phyloP scores from a whole-genome alignment of 2,329 filamentous ascomycete species.

The Microthyrium microscopicum region DNA sequence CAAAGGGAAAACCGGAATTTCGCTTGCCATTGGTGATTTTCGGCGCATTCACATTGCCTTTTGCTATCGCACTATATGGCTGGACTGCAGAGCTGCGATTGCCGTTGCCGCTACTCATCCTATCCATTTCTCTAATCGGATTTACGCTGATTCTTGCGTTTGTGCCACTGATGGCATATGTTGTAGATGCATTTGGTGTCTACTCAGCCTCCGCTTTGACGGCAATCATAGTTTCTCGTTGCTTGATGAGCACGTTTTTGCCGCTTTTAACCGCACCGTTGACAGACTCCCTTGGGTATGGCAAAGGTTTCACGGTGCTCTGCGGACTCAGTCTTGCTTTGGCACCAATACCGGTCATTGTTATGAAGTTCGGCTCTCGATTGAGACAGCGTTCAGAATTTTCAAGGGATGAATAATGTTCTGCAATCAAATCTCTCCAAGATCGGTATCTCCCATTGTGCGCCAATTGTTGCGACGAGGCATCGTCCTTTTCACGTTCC shows the following conservation, averaged over 20 bases:
- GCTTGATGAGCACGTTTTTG: conserved; percentile 39
- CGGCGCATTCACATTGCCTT: conserved; percentile 29
- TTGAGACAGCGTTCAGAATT: conserved; percentile 38
- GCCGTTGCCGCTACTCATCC: conserved; percentile 27
- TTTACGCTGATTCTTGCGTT: conserved; percentile 28
- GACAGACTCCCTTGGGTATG: conserved; percentile 32
- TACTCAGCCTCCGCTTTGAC: conserved; percentile 43
- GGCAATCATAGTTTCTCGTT: conserved; percentile 37
- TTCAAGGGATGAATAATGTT: conserved; percentile 18
- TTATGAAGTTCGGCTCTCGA: conserved; percentile 33
- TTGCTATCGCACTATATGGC: conserved; percentile 31
- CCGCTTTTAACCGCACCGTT: conserved; percentile 35
- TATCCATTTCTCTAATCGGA: conserved; percentile 30
- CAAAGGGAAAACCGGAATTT: conserved; percentile 34
- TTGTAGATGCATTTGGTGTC: conserved; percentile 39
- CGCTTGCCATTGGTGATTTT: conserved; percentile 36
- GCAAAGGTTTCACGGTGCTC: conserved; percentile 33
- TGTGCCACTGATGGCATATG: conserved; percentile 37
- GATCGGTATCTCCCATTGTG: too few relatives aligned
- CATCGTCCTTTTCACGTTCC: too few relatives aligned
- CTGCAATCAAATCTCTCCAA: neutral
- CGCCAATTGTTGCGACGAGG: too few relatives aligned
- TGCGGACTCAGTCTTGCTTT: conserved; percentile 26
- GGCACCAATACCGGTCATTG: conserved; percentile 33
- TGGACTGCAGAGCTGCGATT: conserved; percentile 31